phyloP scores from a whole-genome alignment of 2,329 filamentous ascomycete species.

The Alternaria sp. region DNA sequence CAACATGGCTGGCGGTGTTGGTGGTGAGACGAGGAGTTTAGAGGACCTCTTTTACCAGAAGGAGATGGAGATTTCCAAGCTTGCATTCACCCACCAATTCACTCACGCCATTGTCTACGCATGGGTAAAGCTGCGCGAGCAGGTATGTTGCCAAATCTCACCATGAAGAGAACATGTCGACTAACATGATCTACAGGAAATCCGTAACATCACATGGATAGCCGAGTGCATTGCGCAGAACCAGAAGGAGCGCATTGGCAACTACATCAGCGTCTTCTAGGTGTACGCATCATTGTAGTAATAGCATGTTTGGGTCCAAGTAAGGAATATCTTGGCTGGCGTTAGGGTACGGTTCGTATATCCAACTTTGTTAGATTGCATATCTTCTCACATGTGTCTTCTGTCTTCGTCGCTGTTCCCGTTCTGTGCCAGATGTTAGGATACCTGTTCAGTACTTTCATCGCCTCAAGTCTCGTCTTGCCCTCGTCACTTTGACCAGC shows the following conservation, averaged over 20 bases:
- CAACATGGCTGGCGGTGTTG: slow-evolving; percentile 84
- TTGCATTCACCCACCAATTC: slow-evolving; percentile 94
- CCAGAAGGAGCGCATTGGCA: slow-evolving; percentile 98
- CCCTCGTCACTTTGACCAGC: no score
- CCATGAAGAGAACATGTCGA: neutral
- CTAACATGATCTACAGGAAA: slow-evolving; percentile 72
- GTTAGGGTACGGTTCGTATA: slow-evolving; percentile 44
- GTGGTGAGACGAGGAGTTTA: slow-evolving; percentile 83
- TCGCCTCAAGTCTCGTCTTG: no score
- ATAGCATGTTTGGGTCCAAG: slow-evolving; percentile 38
- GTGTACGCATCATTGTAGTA: slow-evolving; percentile 28
- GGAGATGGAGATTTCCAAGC: slow-evolving; percentile 98
- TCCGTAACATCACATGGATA: slow-evolving; percentile 99
- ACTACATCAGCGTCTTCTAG: slow-evolving; percentile 94
- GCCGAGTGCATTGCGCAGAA: slow-evolving; percentile 99
- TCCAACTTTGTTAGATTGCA: slow-evolving; percentile 33
- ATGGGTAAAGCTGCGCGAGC: slow-evolving; percentile 96
- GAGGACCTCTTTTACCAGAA: slow-evolving; percentile 99
- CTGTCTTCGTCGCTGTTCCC: neutral
- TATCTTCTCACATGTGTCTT: slow-evolving; percentile 15
- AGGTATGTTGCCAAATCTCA: slow-evolving; percentile 68
- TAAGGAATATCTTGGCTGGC: slow-evolving; percentile 38
- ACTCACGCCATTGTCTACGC: slow-evolving; percentile 94
- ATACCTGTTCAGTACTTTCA: no score
- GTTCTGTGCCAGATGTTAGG: no score